These are phyloP conservation scores for Aegilops umbellulata DNA, from an alignment of 176 grass and related monocot genomes.

Conservation along the genomic window DNA sequence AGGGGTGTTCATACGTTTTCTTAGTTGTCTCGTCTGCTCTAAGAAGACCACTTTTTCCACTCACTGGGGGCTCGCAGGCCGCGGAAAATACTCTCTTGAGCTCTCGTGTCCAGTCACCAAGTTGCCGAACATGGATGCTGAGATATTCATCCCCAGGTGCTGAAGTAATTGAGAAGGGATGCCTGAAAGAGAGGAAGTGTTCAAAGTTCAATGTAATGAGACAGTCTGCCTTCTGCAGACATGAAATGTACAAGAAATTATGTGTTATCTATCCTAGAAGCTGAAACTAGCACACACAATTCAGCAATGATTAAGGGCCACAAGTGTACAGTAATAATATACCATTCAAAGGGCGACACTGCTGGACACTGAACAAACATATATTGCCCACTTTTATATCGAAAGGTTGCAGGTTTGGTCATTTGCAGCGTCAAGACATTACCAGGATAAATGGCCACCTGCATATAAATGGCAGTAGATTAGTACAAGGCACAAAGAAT, in stretches of 20 bases:
- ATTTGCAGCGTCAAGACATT: constrained; percentile 95
- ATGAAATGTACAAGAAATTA: constrained; percentile 8
- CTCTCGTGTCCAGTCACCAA: constrained; percentile 96
- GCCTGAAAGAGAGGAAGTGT: constrained; percentile 51
- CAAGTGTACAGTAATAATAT: constrained; percentile 3
- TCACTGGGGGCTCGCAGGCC: constrained; percentile 80
- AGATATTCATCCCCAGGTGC: constrained; percentile 89
- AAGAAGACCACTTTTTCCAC: constrained; percentile 92
- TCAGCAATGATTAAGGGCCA: neutral
- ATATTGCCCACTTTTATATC: constrained; percentile 97
- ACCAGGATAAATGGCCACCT: constrained; percentile 98
- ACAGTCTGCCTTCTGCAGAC: neutral
- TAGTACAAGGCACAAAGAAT: constrained; percentile 31
- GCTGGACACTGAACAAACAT: constrained; percentile 99
- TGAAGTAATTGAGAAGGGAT: constrained; percentile 99
- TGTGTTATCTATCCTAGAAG: neutral
- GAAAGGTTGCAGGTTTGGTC: constrained; percentile 81
- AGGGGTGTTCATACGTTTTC: constrained; percentile 60
- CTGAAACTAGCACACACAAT: neutral
- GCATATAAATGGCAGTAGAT: constrained; percentile 12
- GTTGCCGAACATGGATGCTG: constrained; percentile 93
- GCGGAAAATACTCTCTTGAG: constrained; percentile 84
- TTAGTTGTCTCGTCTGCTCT: constrained; percentile 94
- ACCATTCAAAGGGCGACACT: constrained; percentile 98
- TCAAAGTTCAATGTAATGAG: constrained; percentile 2